These are phyloP conservation scores for Termitomyces sp. DNA, from an alignment of 768 basidiomycete genomes.

Conservation along the genomic window DNA sequence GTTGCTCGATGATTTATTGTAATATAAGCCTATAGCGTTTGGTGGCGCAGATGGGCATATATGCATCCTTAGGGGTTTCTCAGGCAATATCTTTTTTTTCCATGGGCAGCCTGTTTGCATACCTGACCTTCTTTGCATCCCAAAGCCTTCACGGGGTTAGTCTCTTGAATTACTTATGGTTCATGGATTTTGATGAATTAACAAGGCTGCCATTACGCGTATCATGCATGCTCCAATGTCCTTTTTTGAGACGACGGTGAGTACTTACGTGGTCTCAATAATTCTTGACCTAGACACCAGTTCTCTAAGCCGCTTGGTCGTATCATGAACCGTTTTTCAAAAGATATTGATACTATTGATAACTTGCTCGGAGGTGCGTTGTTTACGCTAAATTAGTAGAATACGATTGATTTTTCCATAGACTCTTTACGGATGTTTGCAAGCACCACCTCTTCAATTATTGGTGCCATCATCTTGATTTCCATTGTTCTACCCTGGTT, in stretches of 20 bases:
- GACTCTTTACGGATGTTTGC: constrained; percentile 75
- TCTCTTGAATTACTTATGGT: not conserved
- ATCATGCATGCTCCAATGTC: constrained; percentile 85
- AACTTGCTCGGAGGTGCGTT: constrained; percentile 55
- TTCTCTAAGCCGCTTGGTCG: constrained; percentile 67
- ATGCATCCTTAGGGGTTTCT: constrained; percentile 65
- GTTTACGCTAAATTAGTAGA: not conserved
- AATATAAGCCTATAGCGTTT: not conserved
- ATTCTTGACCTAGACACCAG: not conserved
- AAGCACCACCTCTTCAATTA: constrained; percentile 54
- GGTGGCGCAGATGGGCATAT: constrained; percentile 66
- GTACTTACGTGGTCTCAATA: constrained; percentile 8
- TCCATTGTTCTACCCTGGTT: constrained; percentile 81
- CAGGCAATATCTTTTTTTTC: constrained; percentile 68
- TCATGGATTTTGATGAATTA: not conserved
- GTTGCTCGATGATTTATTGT: constrained; percentile 12
- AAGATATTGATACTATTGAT: constrained; percentile 82
- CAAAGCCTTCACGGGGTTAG: constrained; percentile 55
- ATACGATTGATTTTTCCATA: constrained; percentile 9
- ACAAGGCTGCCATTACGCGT: constrained; percentile 54
- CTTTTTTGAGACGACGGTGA: constrained; percentile 83
- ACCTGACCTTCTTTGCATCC: constrained; percentile 77
- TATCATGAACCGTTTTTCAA: constrained; percentile 88
- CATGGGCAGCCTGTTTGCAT: constrained; percentile 59
- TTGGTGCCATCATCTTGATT: constrained; percentile 77